Conservation (phyloP, 192 early-diverging fungal species). For the Coemansia sp. region DNA sequence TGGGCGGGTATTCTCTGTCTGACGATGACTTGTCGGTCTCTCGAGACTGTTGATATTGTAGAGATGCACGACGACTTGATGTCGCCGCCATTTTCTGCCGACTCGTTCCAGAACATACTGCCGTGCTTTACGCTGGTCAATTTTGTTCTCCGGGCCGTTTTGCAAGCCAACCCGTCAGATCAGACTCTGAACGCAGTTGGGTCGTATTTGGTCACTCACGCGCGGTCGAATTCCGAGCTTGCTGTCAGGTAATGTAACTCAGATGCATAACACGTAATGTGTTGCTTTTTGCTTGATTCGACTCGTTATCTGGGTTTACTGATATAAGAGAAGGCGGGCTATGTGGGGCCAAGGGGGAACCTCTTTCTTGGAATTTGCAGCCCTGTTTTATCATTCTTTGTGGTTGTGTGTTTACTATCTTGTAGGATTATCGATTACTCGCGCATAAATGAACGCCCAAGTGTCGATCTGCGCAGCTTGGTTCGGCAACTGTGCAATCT, state of each 20-base stretch:
- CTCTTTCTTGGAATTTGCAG: no score
- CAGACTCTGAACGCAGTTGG: constrained; percentile 14
- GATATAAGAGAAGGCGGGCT: background rate
- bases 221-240: constrained; percentile 23
- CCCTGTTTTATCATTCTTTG: background rate
- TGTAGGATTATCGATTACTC: constrained; percentile 17
- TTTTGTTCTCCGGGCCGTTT: constrained; percentile 13
- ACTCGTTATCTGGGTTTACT: background rate
- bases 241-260: constrained; percentile 39
- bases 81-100: constrained; percentile 1
- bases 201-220: constrained; percentile 6
- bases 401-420: background rate
- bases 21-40: constrained; percentile 9
- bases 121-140: constrained; percentile 18
- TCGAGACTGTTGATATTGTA: constrained; percentile 15
- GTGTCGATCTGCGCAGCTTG: background rate
- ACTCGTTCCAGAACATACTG: background rate
- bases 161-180: constrained; percentile 5
- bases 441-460: background rate
- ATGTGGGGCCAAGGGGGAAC: background rate
- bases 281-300: background rate
- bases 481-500: constrained; percentile 14
- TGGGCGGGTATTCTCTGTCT: constrained; percentile 30
- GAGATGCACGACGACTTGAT: constrained; percentile 16
- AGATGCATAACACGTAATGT: background rate